Conservation (phyloP, 2,329 filamentous ascomycete genomes). For the Nemania sp. region DNA sequence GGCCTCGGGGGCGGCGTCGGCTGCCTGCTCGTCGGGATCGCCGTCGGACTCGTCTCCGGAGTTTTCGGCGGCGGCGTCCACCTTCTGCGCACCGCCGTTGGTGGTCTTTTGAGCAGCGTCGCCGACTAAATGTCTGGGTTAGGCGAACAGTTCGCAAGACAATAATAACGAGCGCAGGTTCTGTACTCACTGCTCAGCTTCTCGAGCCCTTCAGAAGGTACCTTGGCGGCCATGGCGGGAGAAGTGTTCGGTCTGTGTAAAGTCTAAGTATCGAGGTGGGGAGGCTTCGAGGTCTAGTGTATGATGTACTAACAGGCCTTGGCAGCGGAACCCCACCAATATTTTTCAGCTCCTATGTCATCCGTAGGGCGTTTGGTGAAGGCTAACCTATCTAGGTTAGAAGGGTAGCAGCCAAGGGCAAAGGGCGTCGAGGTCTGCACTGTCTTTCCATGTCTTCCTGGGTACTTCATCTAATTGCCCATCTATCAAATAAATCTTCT, state of each 20-base stretch:
- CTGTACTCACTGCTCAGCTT: constrained; percentile 46
- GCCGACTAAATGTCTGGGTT: constrained; percentile 44
- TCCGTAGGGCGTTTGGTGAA: constrained; percentile 8
- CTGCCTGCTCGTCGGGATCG: constrained; percentile 51
- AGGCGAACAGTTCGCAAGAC: constrained; percentile 41
- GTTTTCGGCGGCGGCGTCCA: constrained; percentile 46
- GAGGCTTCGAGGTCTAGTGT: background rate
- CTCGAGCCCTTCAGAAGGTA: constrained; percentile 47
- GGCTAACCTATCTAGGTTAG: too few relatives aligned
- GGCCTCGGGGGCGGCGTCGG: constrained; percentile 44
- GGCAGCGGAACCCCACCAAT: constrained; percentile 18
- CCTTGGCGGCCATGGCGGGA: constrained; percentile 47
- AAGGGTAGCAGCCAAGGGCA: too few relatives aligned
- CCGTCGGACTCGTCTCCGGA: constrained; percentile 59
- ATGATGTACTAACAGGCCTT: background rate
- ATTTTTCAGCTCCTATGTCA: constrained; percentile 17
- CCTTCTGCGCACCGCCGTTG: constrained; percentile 42
- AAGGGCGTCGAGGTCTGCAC: too few relatives aligned
- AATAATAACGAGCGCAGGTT: background rate
- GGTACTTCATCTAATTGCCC: too few relatives aligned
- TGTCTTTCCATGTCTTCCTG: too few relatives aligned
- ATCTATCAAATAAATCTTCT: too few relatives aligned
- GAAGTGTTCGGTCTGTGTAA: background rate
- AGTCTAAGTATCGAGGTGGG: background rate
- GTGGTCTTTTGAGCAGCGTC: constrained; percentile 11